phyloP scores from a whole-genome alignment of 2,329 filamentous ascomycete species.

The Lachnellula suecica region DNA sequence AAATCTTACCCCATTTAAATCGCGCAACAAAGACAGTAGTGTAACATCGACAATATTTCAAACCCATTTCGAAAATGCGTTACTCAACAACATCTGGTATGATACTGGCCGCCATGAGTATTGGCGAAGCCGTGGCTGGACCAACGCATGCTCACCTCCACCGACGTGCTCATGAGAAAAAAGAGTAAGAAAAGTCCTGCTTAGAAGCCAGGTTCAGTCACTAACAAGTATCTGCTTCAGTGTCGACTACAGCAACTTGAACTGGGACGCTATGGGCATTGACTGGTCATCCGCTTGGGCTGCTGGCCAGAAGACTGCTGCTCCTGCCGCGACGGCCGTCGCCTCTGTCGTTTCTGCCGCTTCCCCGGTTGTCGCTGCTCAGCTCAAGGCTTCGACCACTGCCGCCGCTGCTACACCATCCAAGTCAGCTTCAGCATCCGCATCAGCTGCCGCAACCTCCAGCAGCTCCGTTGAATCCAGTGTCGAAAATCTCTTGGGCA shows the following conservation, averaged over 20 bases:
- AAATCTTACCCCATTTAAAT: background rate
- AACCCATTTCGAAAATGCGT: conserved; percentile 27
- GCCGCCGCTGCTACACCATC: conserved; percentile 3
- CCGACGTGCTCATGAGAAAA: conserved; percentile 29
- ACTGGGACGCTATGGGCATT: conserved; percentile 24
- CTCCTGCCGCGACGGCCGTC: background rate
- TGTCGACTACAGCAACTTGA: conserved; percentile 29
- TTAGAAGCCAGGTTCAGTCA: background rate
- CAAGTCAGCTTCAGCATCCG: conserved; percentile 2
- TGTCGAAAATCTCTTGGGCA: conserved; percentile 8
- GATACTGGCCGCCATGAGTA: conserved; percentile 28
- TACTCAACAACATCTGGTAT: conserved; percentile 28
- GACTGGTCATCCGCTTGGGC: conserved; percentile 24
- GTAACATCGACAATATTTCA: conserved; percentile 5
- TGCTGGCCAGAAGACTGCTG: conserved; percentile 9
- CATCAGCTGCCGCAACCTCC: background rate
- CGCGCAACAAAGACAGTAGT: background rate
- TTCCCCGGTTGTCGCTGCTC: background rate
- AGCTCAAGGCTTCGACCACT: conserved; percentile 2
- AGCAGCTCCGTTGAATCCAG: background rate
- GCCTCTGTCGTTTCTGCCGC: conserved; percentile 5
- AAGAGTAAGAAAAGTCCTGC: conserved; percentile 25
- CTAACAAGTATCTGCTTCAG: conserved; percentile 4
- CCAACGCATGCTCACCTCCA: conserved; percentile 31
- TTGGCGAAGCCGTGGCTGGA: conserved; percentile 30